A percentile compares a stretch with the other conserved stretches of the same genome.
Evolutionary conservation across 1,284 basidiomycete species (phyloP).

Genomic region (Cryptococcus sp.): DNA sequence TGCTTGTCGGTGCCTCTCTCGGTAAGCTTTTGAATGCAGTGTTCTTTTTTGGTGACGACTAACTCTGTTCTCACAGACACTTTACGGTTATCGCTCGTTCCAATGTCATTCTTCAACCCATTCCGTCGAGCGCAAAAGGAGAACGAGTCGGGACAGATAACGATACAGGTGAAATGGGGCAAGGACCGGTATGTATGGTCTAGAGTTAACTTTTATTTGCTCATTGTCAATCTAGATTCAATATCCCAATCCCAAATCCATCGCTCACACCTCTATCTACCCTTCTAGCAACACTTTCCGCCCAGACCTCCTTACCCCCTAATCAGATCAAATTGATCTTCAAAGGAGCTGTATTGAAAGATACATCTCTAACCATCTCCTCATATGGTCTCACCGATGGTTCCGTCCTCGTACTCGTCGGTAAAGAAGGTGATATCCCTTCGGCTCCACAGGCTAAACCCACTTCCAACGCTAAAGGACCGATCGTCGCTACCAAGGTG

Average conservation of each 20-base stretch:
- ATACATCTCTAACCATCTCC: constrained; percentile 41
- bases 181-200: constrained; percentile 27
- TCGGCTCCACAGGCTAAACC: constrained; percentile 7
- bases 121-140: constrained; percentile 41
- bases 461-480: constrained; percentile 7
- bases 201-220: not conserved
- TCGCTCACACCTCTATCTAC: constrained; percentile 39
- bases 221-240: constrained; percentile 32
- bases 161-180: constrained; percentile 42
- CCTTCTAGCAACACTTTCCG: constrained; percentile 40
- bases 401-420: constrained; percentile 39
- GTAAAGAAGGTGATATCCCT: constrained; percentile 36
- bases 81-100: not conserved
- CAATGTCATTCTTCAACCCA: constrained; percentile 42
- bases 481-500: constrained; percentile 7
- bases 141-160: constrained; percentile 36
- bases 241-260: constrained; percentile 45
- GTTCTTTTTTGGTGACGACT: no score
- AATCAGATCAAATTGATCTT: constrained; percentile 44
- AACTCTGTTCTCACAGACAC: no score
- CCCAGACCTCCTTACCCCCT: constrained; percentile 37
- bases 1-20: no score
- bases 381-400: constrained; percentile 45
- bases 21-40: no score
- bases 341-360: constrained; percentile 48